These are phyloP conservation scores for Colletotrichum lupini DNA, from an alignment of 2,329 filamentous ascomycete genomes.

Conservation along the genomic window DNA sequence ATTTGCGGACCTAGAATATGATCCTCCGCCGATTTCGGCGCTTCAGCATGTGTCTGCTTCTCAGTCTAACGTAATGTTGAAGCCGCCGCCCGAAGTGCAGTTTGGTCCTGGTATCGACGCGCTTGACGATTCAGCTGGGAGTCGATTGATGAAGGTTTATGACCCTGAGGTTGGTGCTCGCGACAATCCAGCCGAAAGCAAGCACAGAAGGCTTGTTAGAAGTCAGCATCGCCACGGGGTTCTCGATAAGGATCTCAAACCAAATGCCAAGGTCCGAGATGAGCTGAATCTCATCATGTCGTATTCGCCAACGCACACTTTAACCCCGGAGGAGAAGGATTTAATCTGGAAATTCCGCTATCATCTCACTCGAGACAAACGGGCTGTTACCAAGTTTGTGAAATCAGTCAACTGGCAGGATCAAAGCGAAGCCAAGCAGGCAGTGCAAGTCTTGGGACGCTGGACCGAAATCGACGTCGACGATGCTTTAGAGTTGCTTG, in stretches of 20 bases:
- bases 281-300: slow-evolving; percentile 91
- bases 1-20: slow-evolving; percentile 94
- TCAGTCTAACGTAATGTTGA: slow-evolving; percentile 76
- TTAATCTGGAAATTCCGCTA: slow-evolving; percentile 98
- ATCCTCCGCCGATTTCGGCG: slow-evolving; percentile 83
- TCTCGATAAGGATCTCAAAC: slow-evolving; percentile 93
- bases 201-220: slow-evolving; percentile 90
- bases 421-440: slow-evolving; percentile 84
- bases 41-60: slow-evolving; percentile 73
- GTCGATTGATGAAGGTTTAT: slow-evolving; percentile 84
- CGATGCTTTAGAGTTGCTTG: slow-evolving; percentile 92
- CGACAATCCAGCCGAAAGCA: slow-evolving; percentile 95
- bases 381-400: slow-evolving; percentile 94
- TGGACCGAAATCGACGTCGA: slow-evolving; percentile 99
- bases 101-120: slow-evolving; percentile 90
- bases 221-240: slow-evolving; percentile 92
- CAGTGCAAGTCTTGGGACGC: slow-evolving; percentile 87
- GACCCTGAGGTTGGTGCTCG: slow-evolving; percentile 90
- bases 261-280: slow-evolving; percentile 94
- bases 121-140: slow-evolving; percentile 63
- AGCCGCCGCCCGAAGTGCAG: slow-evolving; percentile 87
- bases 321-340: slow-evolving; percentile 93
- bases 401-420: slow-evolving; percentile 98
- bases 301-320: slow-evolving; percentile 89
- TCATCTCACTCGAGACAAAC: slow-evolving; percentile 91